Evolutionary conservation across 345 rosid genomes (phyloP), one percentile per base, ranked within the genome.

Genomic region (Angophora floribunda): DNA sequence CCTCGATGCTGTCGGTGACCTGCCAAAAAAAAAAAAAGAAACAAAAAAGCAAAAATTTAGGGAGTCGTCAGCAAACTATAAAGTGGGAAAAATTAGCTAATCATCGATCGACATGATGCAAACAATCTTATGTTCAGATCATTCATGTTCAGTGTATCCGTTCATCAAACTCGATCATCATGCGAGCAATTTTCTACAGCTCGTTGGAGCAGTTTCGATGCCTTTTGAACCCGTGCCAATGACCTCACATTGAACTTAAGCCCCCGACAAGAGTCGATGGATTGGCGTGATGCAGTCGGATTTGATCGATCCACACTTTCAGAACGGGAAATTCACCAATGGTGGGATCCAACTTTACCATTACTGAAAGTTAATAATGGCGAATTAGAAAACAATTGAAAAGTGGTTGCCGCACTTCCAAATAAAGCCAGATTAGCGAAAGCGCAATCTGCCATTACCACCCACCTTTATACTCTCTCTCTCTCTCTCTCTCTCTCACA

Each of bases 1-100:
- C 88, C 95, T 94, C 63, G 99, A 96, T 9, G 96, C 96, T 21
- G 94, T 89, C 57, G 99, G 99, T 14, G 99, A 90, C 99, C 99
- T 97, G 92, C 11, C 85, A 3, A 15, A 21, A 36, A 2, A 2
- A 36, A 36, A 36, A 36, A 36, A 36, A 36, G 4, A 36, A 4
- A 36, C 6, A 36, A 36, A 28, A 47, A 32, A 75, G 4, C 22
- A 57, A 22, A 26, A 8, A 1, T 51, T 75, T 55, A 75, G 16
- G 49, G 41, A 36, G 16, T 65, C 28, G 79, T 30, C 19, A 10
- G 36, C 36, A 4, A 55, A 45, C 44, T 19, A 36, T 78, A 47
- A 47, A 87, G 47, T 8, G 28, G 21, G 28, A 70, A 70, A n/a
- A 17, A 36, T 32, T 70, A 36, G 80, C 24, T 70, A 70, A 41